Conservation (phyloP, 495 filamentous ascomycete species). For the Xylaria nigripes region DNA sequence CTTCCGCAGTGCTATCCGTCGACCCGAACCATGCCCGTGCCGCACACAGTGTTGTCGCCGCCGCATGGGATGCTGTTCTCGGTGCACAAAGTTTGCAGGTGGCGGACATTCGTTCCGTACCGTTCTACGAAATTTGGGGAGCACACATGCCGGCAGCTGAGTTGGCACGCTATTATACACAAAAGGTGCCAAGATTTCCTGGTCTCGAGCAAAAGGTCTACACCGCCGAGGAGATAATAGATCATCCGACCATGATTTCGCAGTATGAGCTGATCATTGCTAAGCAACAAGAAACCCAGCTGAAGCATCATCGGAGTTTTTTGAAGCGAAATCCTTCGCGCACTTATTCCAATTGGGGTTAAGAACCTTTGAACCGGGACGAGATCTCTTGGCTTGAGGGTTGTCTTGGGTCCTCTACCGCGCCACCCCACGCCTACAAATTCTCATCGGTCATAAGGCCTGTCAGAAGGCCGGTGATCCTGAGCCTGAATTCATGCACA, state of each 20-base stretch:
- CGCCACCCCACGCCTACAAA: too few species aligned
- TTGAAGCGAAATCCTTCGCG: constrained; percentile 11
- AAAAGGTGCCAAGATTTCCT: constrained; percentile 24
- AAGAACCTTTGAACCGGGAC: too few species aligned
- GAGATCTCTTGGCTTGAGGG: too few species aligned
- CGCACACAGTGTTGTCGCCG: constrained; percentile 30
- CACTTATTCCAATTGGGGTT: constrained; percentile 12
- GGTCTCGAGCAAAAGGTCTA: constrained; percentile 18
- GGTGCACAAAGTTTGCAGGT: constrained; percentile 34
- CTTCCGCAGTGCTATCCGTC: constrained; percentile 13
- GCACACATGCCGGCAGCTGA: constrained; percentile 39
- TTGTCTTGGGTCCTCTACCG: too few species aligned
- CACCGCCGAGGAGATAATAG: constrained; percentile 40
- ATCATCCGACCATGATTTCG: constrained; percentile 39
- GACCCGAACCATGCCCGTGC: constrained; percentile 20
- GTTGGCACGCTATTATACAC: constrained; percentile 35
- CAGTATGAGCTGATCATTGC: constrained; percentile 40
- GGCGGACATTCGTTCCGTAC: constrained; percentile 37
- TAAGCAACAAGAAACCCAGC: constrained; percentile 26
- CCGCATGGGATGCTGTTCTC: constrained; percentile 34
- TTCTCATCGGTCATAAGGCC: too few species aligned
- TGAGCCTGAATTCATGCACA: too few species aligned
- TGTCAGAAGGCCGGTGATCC: too few species aligned
- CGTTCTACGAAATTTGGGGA: constrained; percentile 44
- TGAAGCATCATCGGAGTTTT: constrained; percentile 12